Conservation (phyloP, 495 filamentous ascomycete genomes). For the Saxophila tyrrhenica region DNA sequence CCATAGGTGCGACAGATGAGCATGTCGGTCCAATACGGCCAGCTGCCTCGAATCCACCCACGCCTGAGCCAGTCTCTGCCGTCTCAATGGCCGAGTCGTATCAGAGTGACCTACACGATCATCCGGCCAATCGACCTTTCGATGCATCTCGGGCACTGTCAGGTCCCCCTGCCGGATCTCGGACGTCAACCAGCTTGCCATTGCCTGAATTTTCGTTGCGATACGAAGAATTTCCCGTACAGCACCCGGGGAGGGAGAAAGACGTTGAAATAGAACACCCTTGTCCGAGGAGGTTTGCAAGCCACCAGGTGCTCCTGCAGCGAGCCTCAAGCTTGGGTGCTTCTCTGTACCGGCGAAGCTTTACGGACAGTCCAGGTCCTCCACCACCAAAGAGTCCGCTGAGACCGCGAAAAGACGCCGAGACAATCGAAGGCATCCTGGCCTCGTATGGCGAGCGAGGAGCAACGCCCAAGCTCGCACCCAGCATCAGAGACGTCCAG, state of each 20-base stretch:
- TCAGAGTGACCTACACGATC: background rate
- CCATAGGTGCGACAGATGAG: background rate
- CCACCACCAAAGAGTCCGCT: slow-evolving; percentile 19
- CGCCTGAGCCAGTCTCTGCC: slow-evolving; percentile 14
- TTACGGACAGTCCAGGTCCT: slow-evolving; percentile 19
- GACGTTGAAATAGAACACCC: slow-evolving; percentile 18
- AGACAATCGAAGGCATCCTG: slow-evolving; percentile 16
- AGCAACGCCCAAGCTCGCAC: slow-evolving; percentile 8
- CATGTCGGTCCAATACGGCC: slow-evolving; percentile 9
- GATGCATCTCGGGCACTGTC: slow-evolving; percentile 5
- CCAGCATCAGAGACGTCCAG: slow-evolving; percentile 5
- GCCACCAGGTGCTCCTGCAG: slow-evolving; percentile 14
- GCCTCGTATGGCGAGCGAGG: background rate
- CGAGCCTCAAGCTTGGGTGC: slow-evolving; percentile 17
- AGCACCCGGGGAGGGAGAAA: slow-evolving; percentile 1
- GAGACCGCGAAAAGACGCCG: slow-evolving; percentile 5
- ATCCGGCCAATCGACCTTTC: slow-evolving; percentile 8
- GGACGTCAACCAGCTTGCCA: background rate
- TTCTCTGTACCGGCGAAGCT: slow-evolving; percentile 12
- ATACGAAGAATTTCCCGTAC: slow-evolving; percentile 13
- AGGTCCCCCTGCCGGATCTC: slow-evolving; percentile 1
- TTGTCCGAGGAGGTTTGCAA: slow-evolving; percentile 15
- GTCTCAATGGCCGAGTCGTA: slow-evolving; percentile 14
- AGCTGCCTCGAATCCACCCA: slow-evolving; percentile 14
- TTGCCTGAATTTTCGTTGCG: slow-evolving; percentile 6